Percentiles rank a stretch among this genome's conserved stretches.
Evolutionary conservation across 352 stramenopile species (phyloP).

Genomic region (Phytopythium ostracodes): DNA sequence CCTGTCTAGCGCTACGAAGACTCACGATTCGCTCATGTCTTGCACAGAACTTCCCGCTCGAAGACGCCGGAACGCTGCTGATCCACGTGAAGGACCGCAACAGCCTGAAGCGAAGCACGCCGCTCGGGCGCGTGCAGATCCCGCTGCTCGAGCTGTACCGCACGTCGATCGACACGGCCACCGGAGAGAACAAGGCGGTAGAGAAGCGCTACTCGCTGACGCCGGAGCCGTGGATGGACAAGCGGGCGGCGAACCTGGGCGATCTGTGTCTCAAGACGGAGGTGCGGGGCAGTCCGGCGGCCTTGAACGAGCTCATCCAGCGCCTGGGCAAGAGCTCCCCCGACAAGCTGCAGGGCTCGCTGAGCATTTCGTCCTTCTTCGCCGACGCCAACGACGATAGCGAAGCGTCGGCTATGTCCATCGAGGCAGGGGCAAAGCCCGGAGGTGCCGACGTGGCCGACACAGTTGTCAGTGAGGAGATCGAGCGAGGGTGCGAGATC

Average conservation of each 20-base stretch:
- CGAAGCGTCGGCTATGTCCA: not conserved
- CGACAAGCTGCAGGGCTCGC: constrained; percentile 48
- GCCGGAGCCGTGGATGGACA: constrained; percentile 75
- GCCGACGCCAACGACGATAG: constrained; percentile 37
- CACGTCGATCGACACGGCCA: constrained; percentile 44
- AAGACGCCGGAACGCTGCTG: constrained; percentile 37
- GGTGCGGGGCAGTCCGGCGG: constrained; percentile 49
- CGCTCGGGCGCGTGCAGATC: constrained; percentile 62
- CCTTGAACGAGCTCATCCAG: constrained; percentile 53
- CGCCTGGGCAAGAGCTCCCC: constrained; percentile 24
- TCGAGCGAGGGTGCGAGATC: constrained; percentile 28
- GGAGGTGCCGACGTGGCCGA: not conserved
- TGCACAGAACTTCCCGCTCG: constrained; percentile 38
- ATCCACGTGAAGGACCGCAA: constrained; percentile 80
- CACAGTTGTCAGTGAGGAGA: not conserved
- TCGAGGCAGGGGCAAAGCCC: not conserved
- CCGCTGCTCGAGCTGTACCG: constrained; percentile 56
- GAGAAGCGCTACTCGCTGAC: constrained; percentile 55
- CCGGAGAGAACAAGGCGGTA: constrained; percentile 40
- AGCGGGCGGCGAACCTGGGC: constrained; percentile 42
- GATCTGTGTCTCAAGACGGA: constrained; percentile 69
- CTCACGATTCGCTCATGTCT: constrained; percentile 7
- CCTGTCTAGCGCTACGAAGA: not conserved
- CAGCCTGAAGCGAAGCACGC: constrained; percentile 56
- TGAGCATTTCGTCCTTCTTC: constrained; percentile 48